Base-by-base conservation (phyloP, 2,329 filamentous ascomycete genomes). In the Colletotrichum endophyticum region DNA sequence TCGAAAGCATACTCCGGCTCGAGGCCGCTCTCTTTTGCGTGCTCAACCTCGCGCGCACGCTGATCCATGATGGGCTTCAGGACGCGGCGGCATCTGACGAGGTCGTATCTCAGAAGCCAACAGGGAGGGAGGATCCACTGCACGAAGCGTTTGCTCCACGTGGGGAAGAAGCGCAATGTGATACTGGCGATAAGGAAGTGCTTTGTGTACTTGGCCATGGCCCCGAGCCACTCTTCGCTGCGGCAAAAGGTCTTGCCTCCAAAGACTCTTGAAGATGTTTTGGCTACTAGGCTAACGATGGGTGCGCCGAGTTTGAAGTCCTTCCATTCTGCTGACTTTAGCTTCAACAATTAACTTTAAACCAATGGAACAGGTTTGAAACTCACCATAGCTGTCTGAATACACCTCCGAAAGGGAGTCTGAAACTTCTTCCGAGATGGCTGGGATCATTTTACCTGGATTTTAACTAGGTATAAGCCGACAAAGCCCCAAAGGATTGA, bases 321-420 rank as follows among this genome's bases (percentile, higher is more conserved):
- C 44, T 53, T 53, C 44, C 44, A 53, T 22, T 53, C 44, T 53
- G 44, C 44, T 53, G 1, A 22, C 6, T 9, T 22, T 22, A 49
- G 44, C 0, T 11, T 49, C 39, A 6, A 12, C 39, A 12, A n/a
- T 6, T 3, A 19, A n/a, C 19, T 8, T n/a, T 49, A 9, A 12
- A 5, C 0, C 5, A n/a, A 11, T 9, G 5, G 0, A 0, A 12
- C 5, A 6, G 0, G 3, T 6, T n/a, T n/a, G 2, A n/a, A n/a
- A n/a, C 39, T 49, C 12, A 53, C 44, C 44, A 53, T 13, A 22
- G 3, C n/a, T 53, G n/a, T 53, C 44, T 22, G 44, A 53, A 13
- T 53, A 53, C 6, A 53, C 44, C 11, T 53, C 44, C 11, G 44
- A 53, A 8, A 53, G 44, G 6, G 3, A 4, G 44, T 53, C 44